Evolutionary conservation across 1,284 basidiomycete genomes (phyloP).

Genomic region (Rhizoctonia solani): DNA sequence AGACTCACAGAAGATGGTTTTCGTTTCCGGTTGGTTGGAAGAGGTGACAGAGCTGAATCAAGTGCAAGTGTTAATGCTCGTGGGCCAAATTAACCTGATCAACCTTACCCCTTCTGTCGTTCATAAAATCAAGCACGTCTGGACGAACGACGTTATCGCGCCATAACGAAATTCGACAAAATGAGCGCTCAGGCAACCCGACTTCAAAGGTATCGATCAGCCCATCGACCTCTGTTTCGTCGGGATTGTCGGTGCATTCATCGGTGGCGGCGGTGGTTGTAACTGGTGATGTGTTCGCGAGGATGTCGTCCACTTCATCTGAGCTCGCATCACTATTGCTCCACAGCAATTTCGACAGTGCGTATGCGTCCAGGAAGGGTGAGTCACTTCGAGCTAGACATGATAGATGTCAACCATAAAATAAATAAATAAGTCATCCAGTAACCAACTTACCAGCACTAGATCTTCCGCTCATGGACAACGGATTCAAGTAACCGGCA

Average conservation of each 20-base stretch:
- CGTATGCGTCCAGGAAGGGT: slow-evolving; percentile 8
- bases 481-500: slow-evolving; percentile 15
- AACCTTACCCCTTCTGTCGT: neutral
- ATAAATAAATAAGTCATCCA: neutral
- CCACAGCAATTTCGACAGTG: slow-evolving; percentile 21
- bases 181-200: slow-evolving; percentile 18
- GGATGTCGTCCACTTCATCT: slow-evolving; percentile 22
- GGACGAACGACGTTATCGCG: slow-evolving; percentile 1
- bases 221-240: slow-evolving; percentile 18
- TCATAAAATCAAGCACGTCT: neutral
- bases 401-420: neutral
- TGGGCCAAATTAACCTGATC: neutral
- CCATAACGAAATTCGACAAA: slow-evolving; percentile 17
- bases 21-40: slow-evolving; percentile 6
- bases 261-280: neutral
- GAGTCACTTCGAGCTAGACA: slow-evolving; percentile 15
- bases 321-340: slow-evolving; percentile 6
- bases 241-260: slow-evolving; percentile 23
- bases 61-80: neutral
- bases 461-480: slow-evolving; percentile 10
- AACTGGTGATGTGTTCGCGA: neutral
- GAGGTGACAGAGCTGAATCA: slow-evolving; percentile 21
- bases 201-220: slow-evolving; percentile 28
- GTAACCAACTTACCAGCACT: no score
- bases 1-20: slow-evolving; percentile 14